phyloP scores from a whole-genome alignment of 2,329 filamentous ascomycete genomes.

The Stagonosporopsis rhizophila region DNA sequence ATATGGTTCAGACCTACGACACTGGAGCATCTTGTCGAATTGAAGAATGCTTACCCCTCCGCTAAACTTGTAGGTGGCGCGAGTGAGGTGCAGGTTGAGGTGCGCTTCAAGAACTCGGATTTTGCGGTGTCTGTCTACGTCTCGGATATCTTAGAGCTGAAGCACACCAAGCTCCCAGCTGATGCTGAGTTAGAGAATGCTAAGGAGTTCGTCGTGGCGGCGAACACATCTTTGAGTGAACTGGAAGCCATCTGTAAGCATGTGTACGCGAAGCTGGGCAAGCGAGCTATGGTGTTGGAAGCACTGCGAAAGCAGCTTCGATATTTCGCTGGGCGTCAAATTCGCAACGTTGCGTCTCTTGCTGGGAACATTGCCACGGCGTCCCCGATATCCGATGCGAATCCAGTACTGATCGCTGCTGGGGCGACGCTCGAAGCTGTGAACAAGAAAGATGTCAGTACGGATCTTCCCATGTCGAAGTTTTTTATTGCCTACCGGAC shows the following conservation, averaged over 20 bases:
- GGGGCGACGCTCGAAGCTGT: conserved; percentile 81
- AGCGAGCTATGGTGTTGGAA: conserved; percentile 51
- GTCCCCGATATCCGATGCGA: conserved; percentile 93
- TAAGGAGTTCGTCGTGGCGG: conserved; percentile 74
- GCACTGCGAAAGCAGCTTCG: conserved; percentile 90
- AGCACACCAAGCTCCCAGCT: conserved; percentile 61
- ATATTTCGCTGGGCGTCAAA: conserved; percentile 93
- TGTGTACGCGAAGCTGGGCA: conserved; percentile 62
- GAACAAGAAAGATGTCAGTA: conserved; percentile 65
- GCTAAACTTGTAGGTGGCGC: conserved; percentile 95
- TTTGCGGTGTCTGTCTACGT: conserved; percentile 91
- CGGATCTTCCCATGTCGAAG: conserved; percentile 73
- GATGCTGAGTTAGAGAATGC: conserved; percentile 37
- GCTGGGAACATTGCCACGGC: conserved; percentile 93
- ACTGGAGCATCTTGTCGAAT: conserved; percentile 81
- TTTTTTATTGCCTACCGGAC: conserved; percentile 92
- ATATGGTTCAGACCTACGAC: conserved; percentile 91
- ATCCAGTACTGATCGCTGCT: conserved; percentile 86
- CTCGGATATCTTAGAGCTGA: conserved; percentile 86
- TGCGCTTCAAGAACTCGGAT: conserved; percentile 93
- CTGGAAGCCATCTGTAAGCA: conserved; percentile 82
- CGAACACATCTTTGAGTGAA: conserved; percentile 89
- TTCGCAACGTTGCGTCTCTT: conserved; percentile 92
- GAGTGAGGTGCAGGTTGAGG: conserved; percentile 95
- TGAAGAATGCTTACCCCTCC: conserved; percentile 84